Base-by-base conservation (phyloP, 768 basidiomycete species). In the Trametes villosa region DNA sequence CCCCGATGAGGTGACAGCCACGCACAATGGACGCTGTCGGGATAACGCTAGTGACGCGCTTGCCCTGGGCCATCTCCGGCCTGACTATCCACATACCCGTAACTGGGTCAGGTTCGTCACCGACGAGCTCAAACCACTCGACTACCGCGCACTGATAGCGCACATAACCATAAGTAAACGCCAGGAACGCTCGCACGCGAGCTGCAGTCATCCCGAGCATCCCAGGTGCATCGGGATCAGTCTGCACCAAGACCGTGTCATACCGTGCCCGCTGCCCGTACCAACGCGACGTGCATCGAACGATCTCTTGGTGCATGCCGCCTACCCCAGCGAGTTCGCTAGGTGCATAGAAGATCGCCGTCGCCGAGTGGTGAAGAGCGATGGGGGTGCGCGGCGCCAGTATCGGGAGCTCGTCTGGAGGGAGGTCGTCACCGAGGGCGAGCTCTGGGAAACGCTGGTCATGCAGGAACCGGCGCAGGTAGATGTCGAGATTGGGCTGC, bases 101-200 rank as follows among this genome's bases (percentile, higher is more conserved):
- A 15, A 41, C 40, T n/a, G 9, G 9, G n/a, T 41, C 40, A 17
- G 40, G 40, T 5, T 11, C 7, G n/a, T 70, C 57, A 17, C 27
- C 45, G 3, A 63, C 30, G 4, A 41, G 34, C 2, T 22, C 18
- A 36, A 56, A 61, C 60, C 60, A 56, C 6, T 61, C 38, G 5
- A 61, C 53, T 1, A 61, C 29, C 13, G 60, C 60, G 22, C 66
- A 49, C 9, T 9, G 7, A 41, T 41, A n/a, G 6, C 6, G 40
- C 6, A 17, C 18, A 6, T 6, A 2, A 26, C 71, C 71, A 69
- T 71, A 75, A 22, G 75, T 71, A 0, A 70, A 70, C 17, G 75
- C 72, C 53, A 76, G 71, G 15, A 48, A 30, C 8, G 24, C 7
- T 15, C 46, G 46, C 11, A 30, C 27, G n/a, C 46, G 46, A 13